Conservation (phyloP, 345 rosid species). For the Salix koriyanagi region DNA sequence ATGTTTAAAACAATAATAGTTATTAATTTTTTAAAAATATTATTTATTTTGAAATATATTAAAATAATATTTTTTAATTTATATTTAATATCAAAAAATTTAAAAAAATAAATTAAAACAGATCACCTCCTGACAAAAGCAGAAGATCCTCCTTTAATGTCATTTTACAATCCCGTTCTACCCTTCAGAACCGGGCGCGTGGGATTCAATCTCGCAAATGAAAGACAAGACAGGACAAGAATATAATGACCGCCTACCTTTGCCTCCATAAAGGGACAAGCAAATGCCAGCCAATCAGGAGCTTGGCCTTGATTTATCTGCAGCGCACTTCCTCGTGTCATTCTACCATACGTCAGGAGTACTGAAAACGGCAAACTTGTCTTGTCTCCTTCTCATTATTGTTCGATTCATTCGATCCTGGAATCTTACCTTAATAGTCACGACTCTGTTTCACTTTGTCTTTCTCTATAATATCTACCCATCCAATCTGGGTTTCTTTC, state of each 20-base stretch:
- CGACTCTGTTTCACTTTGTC: not conserved
- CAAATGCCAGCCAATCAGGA: not conserved
- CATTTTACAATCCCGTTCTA: no score
- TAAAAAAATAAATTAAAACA: no score
- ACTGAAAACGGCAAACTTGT: not conserved
- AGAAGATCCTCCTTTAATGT: no score
- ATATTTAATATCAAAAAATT: no score
- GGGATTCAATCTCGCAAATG: no score
- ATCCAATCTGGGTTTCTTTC: not conserved
- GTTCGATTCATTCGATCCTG: not conserved
- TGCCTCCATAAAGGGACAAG: not conserved
- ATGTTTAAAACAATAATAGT: no score
- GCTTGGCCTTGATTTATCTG: not conserved
- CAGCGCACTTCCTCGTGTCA: not conserved
- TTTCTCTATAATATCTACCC: not conserved
- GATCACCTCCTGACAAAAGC: no score
- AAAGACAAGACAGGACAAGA: no score
- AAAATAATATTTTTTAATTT: no score
- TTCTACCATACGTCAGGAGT: not conserved
- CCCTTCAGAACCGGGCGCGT: no score
- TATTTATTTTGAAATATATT: no score
- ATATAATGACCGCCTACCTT: not conserved
- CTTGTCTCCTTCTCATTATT: not conserved
- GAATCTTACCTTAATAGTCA: not conserved
- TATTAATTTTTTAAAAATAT: no score